Base-by-base conservation (phyloP, 192 early-diverging fungal genomes). In the Entophlyctis helioformis region DNA sequence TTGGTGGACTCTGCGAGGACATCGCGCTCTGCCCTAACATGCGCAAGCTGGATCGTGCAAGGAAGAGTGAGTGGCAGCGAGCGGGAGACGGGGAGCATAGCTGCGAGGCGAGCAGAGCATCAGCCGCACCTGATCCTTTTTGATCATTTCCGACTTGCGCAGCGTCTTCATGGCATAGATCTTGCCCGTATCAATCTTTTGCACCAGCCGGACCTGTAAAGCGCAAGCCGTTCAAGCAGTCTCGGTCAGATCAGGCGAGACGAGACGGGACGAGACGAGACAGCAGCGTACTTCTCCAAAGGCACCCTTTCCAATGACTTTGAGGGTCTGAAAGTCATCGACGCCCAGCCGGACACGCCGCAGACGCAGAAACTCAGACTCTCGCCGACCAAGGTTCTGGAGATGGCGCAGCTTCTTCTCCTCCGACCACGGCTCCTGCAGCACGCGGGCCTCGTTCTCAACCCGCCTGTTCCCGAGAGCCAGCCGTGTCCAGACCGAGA, bases 1-100 rank as follows among this genome's bases (percentile, higher is more conserved):
- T 77, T 58, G 26, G 64, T 64, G 2, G 91, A 88, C 64, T 96
- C 91, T 19, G 94, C 91, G 13, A 99, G 71, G 6, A 99, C 83
- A 66, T 99, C 96, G 46, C 96, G 83, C 66, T 99, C 96, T 8
- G 96, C 94, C 44, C 87, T 89, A 39, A 99, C 96, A 59, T 96
- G 92, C 1, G 91, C 93, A 45, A 96, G 67, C 81, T 84, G 35
- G 6, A n/a, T 9, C 2, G 8, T 32, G 0, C 22, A 11, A 16
- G 41, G 32, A 8, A 45, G 20, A 27, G 37, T 35, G 21, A 37
- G 28, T 32, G 21, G 22, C 4, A 15, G 15, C 19, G 26, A 26
- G 46, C 12, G 13, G 31, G 11, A 46, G 19, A 19, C 15, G 23
- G 40, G 23, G 10, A 24, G 46, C 11, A 24, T 19, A 12, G 35